Evolutionary conservation across 768 basidiomycete genomes (phyloP).

Genomic region (Phlegmacium glaucopus): DNA sequence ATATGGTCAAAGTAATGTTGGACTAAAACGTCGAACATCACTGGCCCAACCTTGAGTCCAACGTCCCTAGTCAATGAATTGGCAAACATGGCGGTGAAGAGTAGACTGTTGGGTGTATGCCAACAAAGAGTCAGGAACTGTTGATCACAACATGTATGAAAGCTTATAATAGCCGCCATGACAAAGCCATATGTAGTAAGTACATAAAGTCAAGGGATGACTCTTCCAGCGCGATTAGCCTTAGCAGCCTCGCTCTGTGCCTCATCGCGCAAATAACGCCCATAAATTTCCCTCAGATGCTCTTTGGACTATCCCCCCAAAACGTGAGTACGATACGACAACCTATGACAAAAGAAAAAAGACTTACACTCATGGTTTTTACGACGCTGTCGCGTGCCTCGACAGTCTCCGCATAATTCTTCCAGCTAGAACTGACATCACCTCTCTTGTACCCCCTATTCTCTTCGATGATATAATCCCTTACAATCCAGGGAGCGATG

Average conservation of each 20-base stretch:
- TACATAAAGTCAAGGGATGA: constrained; percentile 42
- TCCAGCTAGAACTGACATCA: constrained; percentile 42
- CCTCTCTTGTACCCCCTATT: constrained; percentile 44
- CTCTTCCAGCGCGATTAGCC: constrained; percentile 42
- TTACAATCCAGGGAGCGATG: constrained; percentile 51
- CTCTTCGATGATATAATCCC: constrained; percentile 46
- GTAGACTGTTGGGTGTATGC: too few relatives aligned
- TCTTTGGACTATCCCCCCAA: constrained; percentile 19
- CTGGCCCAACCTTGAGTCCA: constrained; percentile 64
- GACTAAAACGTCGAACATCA: constrained; percentile 74
- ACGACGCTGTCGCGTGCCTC: constrained; percentile 42
- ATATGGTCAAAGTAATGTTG: constrained; percentile 80
- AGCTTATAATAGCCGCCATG: too few relatives aligned
- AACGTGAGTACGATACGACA: too few relatives aligned
- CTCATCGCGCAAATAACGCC: constrained; percentile 54
- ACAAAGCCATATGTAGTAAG: too few relatives aligned
- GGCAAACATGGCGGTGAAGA: constrained; percentile 6
- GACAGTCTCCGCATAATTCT: constrained; percentile 39
- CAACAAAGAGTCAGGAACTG: too few relatives aligned
- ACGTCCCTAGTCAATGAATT: constrained; percentile 63
- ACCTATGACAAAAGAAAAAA: too few relatives aligned
- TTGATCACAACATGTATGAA: too few relatives aligned
- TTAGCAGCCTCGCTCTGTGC: constrained; percentile 52
- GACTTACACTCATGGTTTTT: too few relatives aligned
- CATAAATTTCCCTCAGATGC: constrained; percentile 47